A percentile compares a stretch with the other conserved stretches of the same genome.
Evolutionary conservation across 768 basidiomycete genomes (phyloP).

Genomic region (Pulveroboletus frians): DNA sequence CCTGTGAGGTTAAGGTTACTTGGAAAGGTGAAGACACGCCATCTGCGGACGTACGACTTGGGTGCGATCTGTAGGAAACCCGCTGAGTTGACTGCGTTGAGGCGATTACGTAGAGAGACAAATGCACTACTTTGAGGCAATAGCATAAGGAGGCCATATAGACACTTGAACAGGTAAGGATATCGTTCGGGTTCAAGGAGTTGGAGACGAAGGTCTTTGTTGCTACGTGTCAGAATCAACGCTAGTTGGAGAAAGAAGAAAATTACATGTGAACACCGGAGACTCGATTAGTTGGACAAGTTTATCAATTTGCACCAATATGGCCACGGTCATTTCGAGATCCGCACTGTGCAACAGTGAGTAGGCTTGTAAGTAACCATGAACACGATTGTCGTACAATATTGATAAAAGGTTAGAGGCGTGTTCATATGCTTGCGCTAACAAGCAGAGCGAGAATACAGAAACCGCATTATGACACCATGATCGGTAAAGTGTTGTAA

Average conservation of each 20-base stretch:
- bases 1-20: conserved; percentile 28
- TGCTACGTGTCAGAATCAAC: conserved; percentile 1
- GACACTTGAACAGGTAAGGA: conserved; percentile 93
- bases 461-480: conserved; percentile 99
- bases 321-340: conserved; percentile 89
- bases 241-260: background rate
- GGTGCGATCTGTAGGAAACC: conserved; percentile 91
- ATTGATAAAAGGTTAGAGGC: conserved; percentile 94
- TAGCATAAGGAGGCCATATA: conserved; percentile 96
- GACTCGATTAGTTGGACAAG: conserved; percentile 97
- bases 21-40: too few relatives aligned
- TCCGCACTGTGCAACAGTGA: conserved; percentile 62
- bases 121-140: conserved; percentile 97
- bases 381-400: conserved; percentile 53
- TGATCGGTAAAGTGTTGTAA: conserved; percentile 89
- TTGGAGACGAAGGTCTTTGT: conserved; percentile 77
- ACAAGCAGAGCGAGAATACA: conserved; percentile 90
- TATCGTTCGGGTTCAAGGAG: conserved; percentile 95
- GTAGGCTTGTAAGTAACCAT: background rate
- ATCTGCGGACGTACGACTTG: conserved; percentile 55
- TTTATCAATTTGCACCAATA: conserved; percentile 95
- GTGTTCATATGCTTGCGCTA: conserved; percentile 98
- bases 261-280: conserved; percentile 93
- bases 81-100: conserved; percentile 92
- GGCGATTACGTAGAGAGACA: conserved; percentile 85